These are phyloP conservation scores for Zopfia rhizophila DNA, from an alignment of 2,329 filamentous ascomycete genomes.

Conservation along the genomic window DNA sequence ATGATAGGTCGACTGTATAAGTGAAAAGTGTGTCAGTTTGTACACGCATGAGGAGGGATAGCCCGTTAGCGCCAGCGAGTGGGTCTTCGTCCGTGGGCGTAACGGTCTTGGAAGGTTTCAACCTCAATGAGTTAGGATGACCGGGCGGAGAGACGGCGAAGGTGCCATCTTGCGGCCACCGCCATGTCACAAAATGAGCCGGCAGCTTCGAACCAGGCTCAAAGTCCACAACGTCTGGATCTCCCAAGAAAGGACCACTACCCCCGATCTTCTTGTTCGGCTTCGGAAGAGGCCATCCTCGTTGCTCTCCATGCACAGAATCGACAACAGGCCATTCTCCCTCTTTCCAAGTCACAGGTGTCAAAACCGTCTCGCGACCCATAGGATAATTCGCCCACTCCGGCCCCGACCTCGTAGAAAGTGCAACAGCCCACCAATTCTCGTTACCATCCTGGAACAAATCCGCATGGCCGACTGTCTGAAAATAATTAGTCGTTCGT, in stretches of 20 bases:
- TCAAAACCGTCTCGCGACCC: conserved; percentile 39
- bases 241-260: conserved; percentile 50
- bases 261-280: conserved; percentile 49
- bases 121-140: conserved; percentile 55
- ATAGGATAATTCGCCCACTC: conserved; percentile 30
- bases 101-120: conserved; percentile 62
- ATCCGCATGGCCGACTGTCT: conserved; percentile 42
- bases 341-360: conserved; percentile 35
- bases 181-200: conserved; percentile 64
- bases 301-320: conserved; percentile 57
- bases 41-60: conserved; percentile 62
- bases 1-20: conserved; percentile 58
- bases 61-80: conserved; percentile 37
- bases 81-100: conserved; percentile 60
- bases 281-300: conserved; percentile 53
- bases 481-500: conserved; percentile 48
- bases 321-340: conserved; percentile 58
- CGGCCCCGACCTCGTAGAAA: conserved; percentile 34
- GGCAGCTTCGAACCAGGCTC: conserved; percentile 56
- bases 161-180: conserved; percentile 55
- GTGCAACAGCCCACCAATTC: conserved; percentile 37
- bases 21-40: conserved; percentile 66
- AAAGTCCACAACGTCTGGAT: conserved; percentile 61
- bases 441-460: conserved; percentile 37
- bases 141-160: conserved; percentile 59